Evolutionary conservation across 129 eudicot species (phyloP).

Genomic region (Ambrosia trifida): DNA sequence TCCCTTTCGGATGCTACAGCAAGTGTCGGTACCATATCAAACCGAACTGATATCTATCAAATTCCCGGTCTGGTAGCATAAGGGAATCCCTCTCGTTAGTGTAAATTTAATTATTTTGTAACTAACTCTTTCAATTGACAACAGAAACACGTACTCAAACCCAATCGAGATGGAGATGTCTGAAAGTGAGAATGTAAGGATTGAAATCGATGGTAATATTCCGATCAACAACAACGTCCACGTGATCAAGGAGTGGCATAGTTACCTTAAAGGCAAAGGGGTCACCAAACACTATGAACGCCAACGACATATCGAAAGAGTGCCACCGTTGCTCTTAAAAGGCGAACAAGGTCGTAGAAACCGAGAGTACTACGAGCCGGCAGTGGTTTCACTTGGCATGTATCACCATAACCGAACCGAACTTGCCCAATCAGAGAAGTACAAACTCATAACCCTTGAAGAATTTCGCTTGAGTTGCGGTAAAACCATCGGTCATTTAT

Average conservation of each 20-base stretch:
- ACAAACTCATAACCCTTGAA: slow-evolving; percentile 32
- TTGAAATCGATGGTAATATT: slow-evolving; percentile 11
- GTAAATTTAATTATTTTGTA: neutral
- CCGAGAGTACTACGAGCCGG: slow-evolving; percentile 32
- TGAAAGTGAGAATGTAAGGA: slow-evolving; percentile 19
- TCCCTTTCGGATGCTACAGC: too few species aligned
- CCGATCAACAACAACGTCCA: neutral
- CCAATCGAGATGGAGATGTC: slow-evolving; percentile 12
- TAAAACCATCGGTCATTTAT: neutral
- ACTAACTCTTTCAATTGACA: neutral
- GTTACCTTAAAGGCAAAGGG: slow-evolving; percentile 20
- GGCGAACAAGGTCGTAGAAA: slow-evolving; percentile 16
- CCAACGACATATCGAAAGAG: slow-evolving; percentile 28
- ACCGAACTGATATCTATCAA: too few species aligned
- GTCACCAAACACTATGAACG: slow-evolving; percentile 3
- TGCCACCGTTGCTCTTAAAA: slow-evolving; percentile 36
- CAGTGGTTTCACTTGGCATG: slow-evolving; percentile 41
- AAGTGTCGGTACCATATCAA: too few species aligned
- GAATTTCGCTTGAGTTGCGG: slow-evolving; percentile 12
- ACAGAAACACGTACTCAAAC: neutral
- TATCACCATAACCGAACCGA: slow-evolving; percentile 29
- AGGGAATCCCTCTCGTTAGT: too few species aligned
- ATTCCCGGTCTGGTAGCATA: too few species aligned
- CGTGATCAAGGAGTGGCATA: slow-evolving; percentile 25
- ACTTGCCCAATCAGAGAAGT: slow-evolving; percentile 20